Base-by-base conservation (phyloP, 164 flowering plant species). In the Stephania yunnanensis region DNA sequence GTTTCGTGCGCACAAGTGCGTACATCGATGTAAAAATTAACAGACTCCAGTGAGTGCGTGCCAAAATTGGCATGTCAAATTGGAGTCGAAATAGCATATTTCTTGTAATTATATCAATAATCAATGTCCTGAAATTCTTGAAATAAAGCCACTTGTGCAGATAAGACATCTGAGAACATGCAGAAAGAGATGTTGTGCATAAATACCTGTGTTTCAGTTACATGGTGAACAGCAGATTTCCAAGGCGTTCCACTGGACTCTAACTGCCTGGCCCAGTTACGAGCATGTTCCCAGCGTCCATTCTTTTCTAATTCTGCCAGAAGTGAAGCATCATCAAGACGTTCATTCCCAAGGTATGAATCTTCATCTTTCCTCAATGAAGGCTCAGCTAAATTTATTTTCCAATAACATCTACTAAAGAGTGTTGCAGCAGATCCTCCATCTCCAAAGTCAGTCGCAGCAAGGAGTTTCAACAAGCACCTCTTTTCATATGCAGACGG, bases 401-500 rank as follows among this genome's bases (percentile, higher is more conserved):
- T 94, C 98, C 97, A 91, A 83, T 86, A 86, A 13, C 84, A 83
- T 52, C 90, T 89, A 36, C 90, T 83, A 81, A 90, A 93, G 68
- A 80, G 74, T 75, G 91, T 67, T 73, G 93, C 88, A 73, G 92
- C 89, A 81, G 86, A 83, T 76, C 99, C 98, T 48, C 97, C 95
- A 85, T 94, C 99, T 70, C 97, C 97, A 89, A 94, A 96, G 83
- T 96, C 98, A 77, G 97, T 88, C 52, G 89, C 85, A 83, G 98
- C 85, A 81, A 96, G 92, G 69, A 96, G 98, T 85, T 92, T 89
- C 46, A 96, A 84, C 48, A 96, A 84, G 82, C 97, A 90, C 80
- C 95, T 85, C 81, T 85, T 92, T 72, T 96, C 99, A 88, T 96
- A 96, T 25, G 99, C 95, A 52, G 99, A 96, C 17, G 97, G 99